Percentiles rank a stretch among this genome's conserved stretches.
Evolutionary conservation across 768 basidiomycete genomes (phyloP).

Genomic region (Phlebiopsis flavidoalba): DNA sequence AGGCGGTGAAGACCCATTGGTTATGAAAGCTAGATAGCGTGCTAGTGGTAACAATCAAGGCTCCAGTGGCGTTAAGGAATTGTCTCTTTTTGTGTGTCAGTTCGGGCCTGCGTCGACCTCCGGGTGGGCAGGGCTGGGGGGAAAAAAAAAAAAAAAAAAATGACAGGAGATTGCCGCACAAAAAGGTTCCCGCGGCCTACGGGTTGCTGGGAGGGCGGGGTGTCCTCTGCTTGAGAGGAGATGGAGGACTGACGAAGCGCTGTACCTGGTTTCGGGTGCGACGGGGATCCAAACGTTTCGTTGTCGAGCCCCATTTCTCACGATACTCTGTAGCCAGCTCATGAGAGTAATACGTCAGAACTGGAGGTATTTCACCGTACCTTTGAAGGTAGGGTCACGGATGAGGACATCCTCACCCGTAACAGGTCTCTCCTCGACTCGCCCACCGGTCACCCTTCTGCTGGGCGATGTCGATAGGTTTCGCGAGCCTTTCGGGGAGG

Average conservation of each 20-base stretch:
- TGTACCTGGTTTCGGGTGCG: constrained; percentile 4
- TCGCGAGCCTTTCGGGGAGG: constrained; percentile 29
- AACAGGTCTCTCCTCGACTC: constrained; percentile 39
- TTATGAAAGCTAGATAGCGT: constrained; percentile 28
- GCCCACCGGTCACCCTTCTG: constrained; percentile 35
- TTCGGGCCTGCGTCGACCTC: constrained; percentile 18
- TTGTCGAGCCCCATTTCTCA: constrained; percentile 11
- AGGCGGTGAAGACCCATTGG: constrained; percentile 44
- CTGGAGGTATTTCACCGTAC: constrained; percentile 22
- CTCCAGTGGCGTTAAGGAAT: constrained; percentile 19
- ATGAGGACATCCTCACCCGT: constrained; percentile 40
- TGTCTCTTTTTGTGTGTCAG: constrained; percentile 24
- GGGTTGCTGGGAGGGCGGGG: constrained; percentile 14
- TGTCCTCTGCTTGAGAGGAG: constrained; percentile 14
- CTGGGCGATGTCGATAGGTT: constrained; percentile 36
- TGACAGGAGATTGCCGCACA: constrained; percentile 22
- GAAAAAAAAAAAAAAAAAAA: too few species aligned
- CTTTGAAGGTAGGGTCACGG: constrained; percentile 39
- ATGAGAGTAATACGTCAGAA: too few species aligned
- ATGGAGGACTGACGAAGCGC: constrained; percentile 13
- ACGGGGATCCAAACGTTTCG: constrained; percentile 18
- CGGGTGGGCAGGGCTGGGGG: constrained; percentile 25
- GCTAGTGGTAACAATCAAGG: constrained; percentile 27
- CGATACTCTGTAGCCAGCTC: too few species aligned
- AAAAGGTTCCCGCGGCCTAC: background rate